These are phyloP conservation scores for Paulownia fortunei DNA, from an alignment of 257 asterid species.

Conservation along the genomic window DNA sequence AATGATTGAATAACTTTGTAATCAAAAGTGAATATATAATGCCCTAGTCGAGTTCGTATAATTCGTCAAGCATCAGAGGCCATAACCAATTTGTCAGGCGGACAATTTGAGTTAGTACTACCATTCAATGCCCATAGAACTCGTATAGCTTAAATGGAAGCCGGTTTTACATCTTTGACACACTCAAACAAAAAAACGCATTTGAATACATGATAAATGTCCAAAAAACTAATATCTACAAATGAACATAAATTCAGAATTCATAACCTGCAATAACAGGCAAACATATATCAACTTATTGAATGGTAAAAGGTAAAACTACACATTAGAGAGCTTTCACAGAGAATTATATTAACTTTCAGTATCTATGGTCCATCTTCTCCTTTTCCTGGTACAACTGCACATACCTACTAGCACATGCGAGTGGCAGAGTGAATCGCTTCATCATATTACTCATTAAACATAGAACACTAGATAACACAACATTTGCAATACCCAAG, in stretches of 20 bases:
- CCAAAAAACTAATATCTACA: background rate
- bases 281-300: constrained; percentile 23
- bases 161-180: no score
- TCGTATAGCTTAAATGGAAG: no score
- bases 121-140: no score
- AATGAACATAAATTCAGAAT: background rate
- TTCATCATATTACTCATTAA: background rate
- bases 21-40: no score
- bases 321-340: background rate
- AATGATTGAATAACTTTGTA: no score
- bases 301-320: constrained; percentile 22
- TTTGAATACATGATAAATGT: background rate
- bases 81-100: no score
- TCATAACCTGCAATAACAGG: background rate
- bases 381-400: constrained; percentile 67
- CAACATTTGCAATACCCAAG: background rate
- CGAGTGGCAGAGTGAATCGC: background rate
- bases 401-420: constrained; percentile 55
- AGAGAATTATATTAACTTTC: constrained; percentile 15
- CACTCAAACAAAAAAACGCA: background rate
- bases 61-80: no score
- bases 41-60: no score
- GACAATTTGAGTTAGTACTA: no score
- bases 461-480: background rate
- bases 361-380: constrained; percentile 72